A percentile compares a stretch with the other conserved stretches of the same genome.
phyloP scores from a whole-genome alignment of 2,329 filamentous ascomycete species.

The Keithomyces neogunnii region DNA sequence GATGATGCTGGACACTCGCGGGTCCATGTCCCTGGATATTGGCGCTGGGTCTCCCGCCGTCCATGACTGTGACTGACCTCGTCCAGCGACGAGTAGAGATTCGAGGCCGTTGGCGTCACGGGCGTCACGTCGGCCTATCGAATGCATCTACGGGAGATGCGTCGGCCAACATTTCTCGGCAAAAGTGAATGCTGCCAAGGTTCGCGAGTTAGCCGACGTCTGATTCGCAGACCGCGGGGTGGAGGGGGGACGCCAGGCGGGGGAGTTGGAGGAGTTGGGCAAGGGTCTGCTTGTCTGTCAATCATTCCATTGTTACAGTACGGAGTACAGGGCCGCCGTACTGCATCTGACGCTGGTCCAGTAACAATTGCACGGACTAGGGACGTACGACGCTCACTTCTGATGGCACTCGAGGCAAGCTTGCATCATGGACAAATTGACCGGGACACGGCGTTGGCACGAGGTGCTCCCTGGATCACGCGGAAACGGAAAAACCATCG shows the following conservation, averaged over 20 bases:
- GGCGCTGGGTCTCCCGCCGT: constrained; percentile 4
- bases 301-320: no score
- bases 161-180: constrained; percentile 8
- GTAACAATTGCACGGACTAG: no score
- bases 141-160: constrained; percentile 7
- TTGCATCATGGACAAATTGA: no score
- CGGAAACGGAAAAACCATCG: neutral
- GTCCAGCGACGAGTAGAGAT: constrained; percentile 1
- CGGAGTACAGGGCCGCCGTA: no score
- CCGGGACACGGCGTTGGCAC: no score
- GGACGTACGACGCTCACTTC: no score
- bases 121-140: constrained; percentile 8
- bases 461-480: no score
- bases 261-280: neutral
- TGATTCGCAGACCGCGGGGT: neutral
- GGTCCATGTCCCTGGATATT: constrained; percentile 1
- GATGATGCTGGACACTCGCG: neutral
- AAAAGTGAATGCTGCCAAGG: constrained; percentile 2
- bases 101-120: constrained; percentile 7
- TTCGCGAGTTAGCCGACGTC: constrained; percentile 6
- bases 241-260: neutral
- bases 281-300: no score
- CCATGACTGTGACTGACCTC: constrained; percentile 6
- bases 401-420: no score
- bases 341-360: no score